Evolutionary conservation across 257 asterid species (phyloP).

Genomic region (Petunia secreta): DNA sequence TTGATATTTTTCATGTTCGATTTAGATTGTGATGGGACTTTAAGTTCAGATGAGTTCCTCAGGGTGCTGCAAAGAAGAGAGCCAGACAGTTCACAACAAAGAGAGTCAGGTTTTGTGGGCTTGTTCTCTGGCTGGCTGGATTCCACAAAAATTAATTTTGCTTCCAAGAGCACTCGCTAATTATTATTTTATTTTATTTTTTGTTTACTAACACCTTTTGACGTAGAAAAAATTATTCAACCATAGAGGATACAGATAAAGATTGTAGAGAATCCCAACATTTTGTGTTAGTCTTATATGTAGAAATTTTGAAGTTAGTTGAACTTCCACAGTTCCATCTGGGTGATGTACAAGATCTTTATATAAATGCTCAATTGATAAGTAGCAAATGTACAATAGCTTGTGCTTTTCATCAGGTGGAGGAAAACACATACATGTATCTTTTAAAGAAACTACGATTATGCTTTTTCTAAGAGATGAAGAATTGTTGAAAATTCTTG

Average conservation of each 20-base stretch:
- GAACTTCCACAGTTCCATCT: background rate
- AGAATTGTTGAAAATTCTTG: no score
- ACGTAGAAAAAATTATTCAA: background rate
- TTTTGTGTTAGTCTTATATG: background rate
- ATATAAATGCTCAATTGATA: background rate
- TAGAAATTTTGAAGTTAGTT: background rate
- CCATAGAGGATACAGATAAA: background rate
- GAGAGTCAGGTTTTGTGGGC: constrained; percentile 50
- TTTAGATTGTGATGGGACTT: constrained; percentile 66
- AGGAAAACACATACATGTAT: no score
- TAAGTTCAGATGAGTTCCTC: constrained; percentile 81
- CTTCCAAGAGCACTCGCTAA: constrained; percentile 27
- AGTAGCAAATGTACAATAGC: background rate
- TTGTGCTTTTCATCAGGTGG: background rate
- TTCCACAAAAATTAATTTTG: constrained; percentile 51
- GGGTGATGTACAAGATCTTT: background rate
- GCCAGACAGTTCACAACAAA: constrained; percentile 46
- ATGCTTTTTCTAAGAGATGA: no score
- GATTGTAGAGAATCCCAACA: background rate
- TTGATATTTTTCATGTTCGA: constrained; percentile 75
- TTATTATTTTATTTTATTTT: background rate
- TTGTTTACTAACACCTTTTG: background rate
- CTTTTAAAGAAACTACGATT: no score
- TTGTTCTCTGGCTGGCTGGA: constrained; percentile 65
- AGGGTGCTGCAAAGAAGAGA: constrained; percentile 71